phyloP scores from a whole-genome alignment of 805 yeast genomes.

The Metschnikowia colocasiae region DNA sequence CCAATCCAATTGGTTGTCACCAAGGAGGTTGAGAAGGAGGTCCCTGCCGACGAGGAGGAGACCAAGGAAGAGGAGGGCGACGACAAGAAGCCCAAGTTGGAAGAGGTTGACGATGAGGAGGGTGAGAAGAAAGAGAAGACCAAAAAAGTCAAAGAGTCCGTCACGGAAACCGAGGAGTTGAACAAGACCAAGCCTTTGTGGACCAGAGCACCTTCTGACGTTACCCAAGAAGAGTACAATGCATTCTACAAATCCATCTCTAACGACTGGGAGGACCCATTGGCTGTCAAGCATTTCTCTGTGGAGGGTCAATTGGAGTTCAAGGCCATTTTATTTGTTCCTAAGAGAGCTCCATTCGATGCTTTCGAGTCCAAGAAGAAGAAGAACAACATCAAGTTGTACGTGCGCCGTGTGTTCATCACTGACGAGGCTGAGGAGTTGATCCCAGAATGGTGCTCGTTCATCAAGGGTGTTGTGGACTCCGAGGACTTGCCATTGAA shows the following conservation, averaged over 20 bases:
- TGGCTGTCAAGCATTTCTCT: constrained; percentile 98
- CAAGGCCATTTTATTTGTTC: constrained; percentile 95
- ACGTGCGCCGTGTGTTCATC: constrained; percentile 99
- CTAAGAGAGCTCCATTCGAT: constrained; percentile 99
- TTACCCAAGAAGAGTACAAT: constrained; percentile 96
- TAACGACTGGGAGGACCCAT: constrained; percentile 99
- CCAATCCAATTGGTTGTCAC: constrained; percentile 98
- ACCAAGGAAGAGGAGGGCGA: constrained; percentile 43
- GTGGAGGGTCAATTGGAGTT: constrained; percentile 99
- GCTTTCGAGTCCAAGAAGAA: constrained; percentile 97
- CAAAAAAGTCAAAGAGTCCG: constrained; percentile 88
- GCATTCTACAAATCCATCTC: constrained; percentile 99
- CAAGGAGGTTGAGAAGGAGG: constrained; percentile 98
- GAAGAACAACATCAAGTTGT: constrained; percentile 97
- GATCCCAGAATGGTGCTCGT: constrained; percentile 97
- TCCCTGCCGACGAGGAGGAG: constrained; percentile 73
- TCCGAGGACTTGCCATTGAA: constrained; percentile 99
- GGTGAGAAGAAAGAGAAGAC: constrained; percentile 65
- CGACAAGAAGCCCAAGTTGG: constrained; percentile 71
- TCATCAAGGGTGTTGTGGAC: constrained; percentile 99
- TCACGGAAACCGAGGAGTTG: constrained; percentile 94
- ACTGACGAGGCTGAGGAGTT: constrained; percentile 99
- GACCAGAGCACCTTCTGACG: constrained; percentile 98
- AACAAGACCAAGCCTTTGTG: constrained; percentile 99
- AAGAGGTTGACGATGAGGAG: constrained; percentile 63